phyloP scores from a whole-genome alignment of 495 filamentous ascomycete genomes.

The Penicillium lagena region DNA sequence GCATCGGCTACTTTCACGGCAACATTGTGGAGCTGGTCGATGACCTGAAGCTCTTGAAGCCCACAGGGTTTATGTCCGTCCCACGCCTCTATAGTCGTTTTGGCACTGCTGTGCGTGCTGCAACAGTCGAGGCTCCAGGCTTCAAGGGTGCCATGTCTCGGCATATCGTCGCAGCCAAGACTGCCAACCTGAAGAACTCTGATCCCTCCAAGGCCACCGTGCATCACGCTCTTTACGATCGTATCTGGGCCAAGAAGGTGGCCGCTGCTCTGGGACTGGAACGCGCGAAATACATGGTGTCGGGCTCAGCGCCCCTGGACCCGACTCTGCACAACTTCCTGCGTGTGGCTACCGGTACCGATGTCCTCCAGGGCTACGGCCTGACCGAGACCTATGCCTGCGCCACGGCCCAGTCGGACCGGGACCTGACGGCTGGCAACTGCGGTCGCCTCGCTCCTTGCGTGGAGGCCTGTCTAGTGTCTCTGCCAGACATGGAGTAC shows the following conservation, averaged over 20 bases:
- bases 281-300: conserved; percentile 65
- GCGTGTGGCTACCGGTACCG: conserved; percentile 70
- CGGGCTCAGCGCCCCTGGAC: conserved; percentile 87
- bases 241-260: conserved; percentile 90
- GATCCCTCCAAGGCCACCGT: conserved; percentile 65
- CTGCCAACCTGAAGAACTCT: conserved; percentile 66
- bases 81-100: conserved; percentile 93
- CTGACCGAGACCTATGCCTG: conserved; percentile 93
- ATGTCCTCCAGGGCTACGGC: conserved; percentile 86
- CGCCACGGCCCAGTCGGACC: conserved; percentile 56
- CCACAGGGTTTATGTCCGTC: conserved; percentile 80
- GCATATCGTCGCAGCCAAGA: conserved; percentile 72
- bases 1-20: conserved; percentile 93
- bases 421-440: conserved; percentile 72
- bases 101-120: conserved; percentile 67
- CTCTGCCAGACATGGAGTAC: conserved; percentile 95
- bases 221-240: conserved; percentile 82
- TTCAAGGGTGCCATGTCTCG: conserved; percentile 77
- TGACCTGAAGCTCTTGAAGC: conserved; percentile 80
- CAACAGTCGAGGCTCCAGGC: conserved; percentile 71
- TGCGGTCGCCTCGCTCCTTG: conserved; percentile 65
- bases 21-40: conserved; percentile 83
- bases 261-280: conserved; percentile 75
- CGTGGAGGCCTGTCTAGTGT: conserved; percentile 73
- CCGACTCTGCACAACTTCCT: conserved; percentile 84